Evolutionary conservation across 768 basidiomycete species (phyloP).

Genomic region (Auricularia sp.): DNA sequence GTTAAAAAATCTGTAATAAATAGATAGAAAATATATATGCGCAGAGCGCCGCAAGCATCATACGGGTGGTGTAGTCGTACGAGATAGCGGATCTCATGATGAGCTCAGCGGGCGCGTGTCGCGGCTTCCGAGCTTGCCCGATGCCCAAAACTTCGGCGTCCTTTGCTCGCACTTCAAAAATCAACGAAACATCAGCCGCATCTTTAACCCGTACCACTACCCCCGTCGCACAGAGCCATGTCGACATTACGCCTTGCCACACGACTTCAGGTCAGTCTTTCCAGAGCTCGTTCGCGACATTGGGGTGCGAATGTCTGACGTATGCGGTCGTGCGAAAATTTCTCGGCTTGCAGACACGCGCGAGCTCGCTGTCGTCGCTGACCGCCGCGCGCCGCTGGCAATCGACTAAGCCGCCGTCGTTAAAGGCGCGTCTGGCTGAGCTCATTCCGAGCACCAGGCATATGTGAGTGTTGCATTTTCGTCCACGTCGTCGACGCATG

Average conservation of each 20-base stretch:
- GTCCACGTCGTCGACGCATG: not conserved
- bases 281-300: not conserved
- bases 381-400: not conserved
- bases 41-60: too few species aligned
- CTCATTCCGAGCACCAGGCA: constrained; percentile 85
- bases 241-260: not conserved
- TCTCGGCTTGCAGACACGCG: not conserved
- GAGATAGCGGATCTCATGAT: not conserved
- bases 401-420: constrained; percentile 51
- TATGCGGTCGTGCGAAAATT: not conserved
- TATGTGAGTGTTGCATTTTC: constrained; percentile 33
- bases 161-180: not conserved
- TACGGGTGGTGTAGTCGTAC: too few species aligned
- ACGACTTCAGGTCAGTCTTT: not conserved
- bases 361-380: not conserved
- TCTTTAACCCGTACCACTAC: not conserved
- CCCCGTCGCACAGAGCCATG: not conserved
- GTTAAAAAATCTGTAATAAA: too few species aligned
- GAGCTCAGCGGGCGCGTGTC: not conserved
- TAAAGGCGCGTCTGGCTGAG: constrained; percentile 89
- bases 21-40: too few species aligned
- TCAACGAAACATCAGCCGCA: not conserved
- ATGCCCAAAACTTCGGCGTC: not conserved
- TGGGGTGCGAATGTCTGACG: not conserved
- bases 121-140: not conserved